These are phyloP conservation scores for Pseudogymnoascus sp. DNA, from an alignment of 2,329 filamentous ascomycete species.

Conservation along the genomic window DNA sequence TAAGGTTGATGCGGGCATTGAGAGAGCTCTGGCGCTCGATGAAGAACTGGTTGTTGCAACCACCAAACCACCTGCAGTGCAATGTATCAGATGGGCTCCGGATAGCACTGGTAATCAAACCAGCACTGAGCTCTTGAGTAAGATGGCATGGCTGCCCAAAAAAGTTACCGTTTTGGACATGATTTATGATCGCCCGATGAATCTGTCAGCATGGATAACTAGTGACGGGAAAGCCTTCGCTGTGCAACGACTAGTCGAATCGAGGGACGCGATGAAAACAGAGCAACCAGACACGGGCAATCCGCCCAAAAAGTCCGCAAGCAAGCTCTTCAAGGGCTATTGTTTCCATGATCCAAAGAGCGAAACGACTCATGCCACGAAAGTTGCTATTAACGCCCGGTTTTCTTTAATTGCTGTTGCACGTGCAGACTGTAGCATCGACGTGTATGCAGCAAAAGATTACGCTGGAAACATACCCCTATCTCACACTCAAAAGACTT, in stretches of 20 bases:
- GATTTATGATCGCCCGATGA: slow-evolving; percentile 94
- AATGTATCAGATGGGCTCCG: slow-evolving; percentile 91
- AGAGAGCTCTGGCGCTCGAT: slow-evolving; percentile 77
- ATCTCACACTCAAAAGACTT: slow-evolving; percentile 69
- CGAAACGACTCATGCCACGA: slow-evolving; percentile 54
- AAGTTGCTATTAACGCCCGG: slow-evolving; percentile 81
- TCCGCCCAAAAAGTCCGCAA: slow-evolving; percentile 39
- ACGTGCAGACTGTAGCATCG: slow-evolving; percentile 68
- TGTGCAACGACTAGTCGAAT: slow-evolving; percentile 61
- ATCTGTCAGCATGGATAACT: slow-evolving; percentile 85
- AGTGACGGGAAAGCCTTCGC: slow-evolving; percentile 83
- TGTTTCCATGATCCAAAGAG: slow-evolving; percentile 74
- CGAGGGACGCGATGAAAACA: slow-evolving; percentile 32
- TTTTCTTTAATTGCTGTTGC: slow-evolving; percentile 91
- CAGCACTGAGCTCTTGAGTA: slow-evolving; percentile 79
- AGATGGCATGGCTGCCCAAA: slow-evolving; percentile 78
- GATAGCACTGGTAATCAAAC: slow-evolving; percentile 78
- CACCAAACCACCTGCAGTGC: slow-evolving; percentile 82
- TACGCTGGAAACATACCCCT: slow-evolving; percentile 87
- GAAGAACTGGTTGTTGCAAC: slow-evolving; percentile 91
- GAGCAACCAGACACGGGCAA: slow-evolving; percentile 31
- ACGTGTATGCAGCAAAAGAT: slow-evolving; percentile 87
- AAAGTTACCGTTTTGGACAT: slow-evolving; percentile 72
- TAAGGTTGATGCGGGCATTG: slow-evolving; percentile 92
- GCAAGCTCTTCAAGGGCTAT: slow-evolving; percentile 77